phyloP scores from a whole-genome alignment of 2,329 filamentous ascomycete species.

The Venturia pyrina region DNA sequence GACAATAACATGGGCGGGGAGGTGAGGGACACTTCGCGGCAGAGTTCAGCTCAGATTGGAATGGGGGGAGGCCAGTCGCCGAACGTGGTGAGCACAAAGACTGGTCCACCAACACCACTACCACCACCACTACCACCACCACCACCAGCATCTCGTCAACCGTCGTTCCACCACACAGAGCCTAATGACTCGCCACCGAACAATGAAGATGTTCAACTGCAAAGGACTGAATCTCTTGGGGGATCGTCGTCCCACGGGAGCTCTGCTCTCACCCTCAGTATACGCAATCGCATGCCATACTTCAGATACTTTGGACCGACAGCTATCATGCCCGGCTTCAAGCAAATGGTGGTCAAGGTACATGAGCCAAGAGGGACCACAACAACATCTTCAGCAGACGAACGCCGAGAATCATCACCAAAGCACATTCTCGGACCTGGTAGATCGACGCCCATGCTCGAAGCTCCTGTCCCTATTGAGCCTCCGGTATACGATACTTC shows the following conservation, averaged over 20 bases:
- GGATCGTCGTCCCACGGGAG: conserved; percentile 16
- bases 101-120: background rate
- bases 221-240: conserved; percentile 20
- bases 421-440: conserved; percentile 21
- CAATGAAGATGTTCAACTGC: conserved; percentile 23
- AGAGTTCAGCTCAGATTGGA: background rate
- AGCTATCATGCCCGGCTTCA: conserved; percentile 83
- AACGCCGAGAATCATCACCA: conserved; percentile 24
- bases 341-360: conserved; percentile 80
- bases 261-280: conserved; percentile 32
- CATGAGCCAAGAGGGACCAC: conserved; percentile 54
- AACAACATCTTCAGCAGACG: conserved; percentile 44
- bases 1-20: background rate
- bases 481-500: conserved; percentile 70
- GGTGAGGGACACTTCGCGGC: background rate
- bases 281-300: conserved; percentile 64
- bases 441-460: conserved; percentile 17
- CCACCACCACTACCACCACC: background rate
- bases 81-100: background rate
- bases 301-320: conserved; percentile 87
- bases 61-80: background rate
- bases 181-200: conserved; percentile 18
- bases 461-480: conserved; percentile 33
- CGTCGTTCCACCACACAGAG: background rate
- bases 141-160: background rate